A percentile compares a stretch with the other conserved stretches of the same genome.
These are phyloP conservation scores for Coniosporium tulheliwenetii DNA, from an alignment of 2,329 filamentous ascomycete genomes.

Conservation along the genomic window DNA sequence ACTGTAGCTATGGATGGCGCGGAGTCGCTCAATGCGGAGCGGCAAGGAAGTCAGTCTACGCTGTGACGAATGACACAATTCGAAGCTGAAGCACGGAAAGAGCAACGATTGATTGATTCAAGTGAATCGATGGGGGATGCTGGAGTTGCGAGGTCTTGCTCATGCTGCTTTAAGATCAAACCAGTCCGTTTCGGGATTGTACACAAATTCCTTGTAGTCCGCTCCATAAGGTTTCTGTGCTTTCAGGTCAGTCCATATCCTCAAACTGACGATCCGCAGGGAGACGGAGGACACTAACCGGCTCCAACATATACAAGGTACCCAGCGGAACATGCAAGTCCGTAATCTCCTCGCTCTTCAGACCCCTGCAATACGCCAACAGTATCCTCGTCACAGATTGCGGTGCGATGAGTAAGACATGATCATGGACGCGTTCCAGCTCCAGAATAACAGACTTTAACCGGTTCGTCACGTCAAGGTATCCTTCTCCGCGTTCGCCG, in stretches of 20 bases:
- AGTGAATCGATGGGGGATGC: no score
- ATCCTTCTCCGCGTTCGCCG: slow-evolving; percentile 87
- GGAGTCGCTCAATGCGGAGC: no score
- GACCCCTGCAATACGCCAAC: slow-evolving; percentile 89
- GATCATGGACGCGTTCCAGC: slow-evolving; percentile 91
- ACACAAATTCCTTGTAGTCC: slow-evolving; percentile 89
- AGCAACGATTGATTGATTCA: no score
- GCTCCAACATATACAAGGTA: slow-evolving; percentile 87
- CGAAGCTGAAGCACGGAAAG: no score
- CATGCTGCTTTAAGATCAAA: slow-evolving; percentile 47
- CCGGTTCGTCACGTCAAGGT: slow-evolving; percentile 91
- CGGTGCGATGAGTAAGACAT: slow-evolving; percentile 83
- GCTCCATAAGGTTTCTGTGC: slow-evolving; percentile 77
- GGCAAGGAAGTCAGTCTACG: no score
- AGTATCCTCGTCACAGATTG: slow-evolving; percentile 83
- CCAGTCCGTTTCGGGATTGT: slow-evolving; percentile 61
- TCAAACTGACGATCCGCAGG: not conserved
- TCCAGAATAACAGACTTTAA: slow-evolving; percentile 91
- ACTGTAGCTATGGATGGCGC: no score
- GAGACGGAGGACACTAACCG: slow-evolving; percentile 24
- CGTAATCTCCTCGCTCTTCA: slow-evolving; percentile 80
- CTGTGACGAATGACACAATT: no score
- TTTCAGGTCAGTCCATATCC: not conserved
- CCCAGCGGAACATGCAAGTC: slow-evolving; percentile 88
- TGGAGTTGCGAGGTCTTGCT: no score